Conservation (phyloP, 805 yeast genomes). For the Tetrapisispora taiwanensis region DNA sequence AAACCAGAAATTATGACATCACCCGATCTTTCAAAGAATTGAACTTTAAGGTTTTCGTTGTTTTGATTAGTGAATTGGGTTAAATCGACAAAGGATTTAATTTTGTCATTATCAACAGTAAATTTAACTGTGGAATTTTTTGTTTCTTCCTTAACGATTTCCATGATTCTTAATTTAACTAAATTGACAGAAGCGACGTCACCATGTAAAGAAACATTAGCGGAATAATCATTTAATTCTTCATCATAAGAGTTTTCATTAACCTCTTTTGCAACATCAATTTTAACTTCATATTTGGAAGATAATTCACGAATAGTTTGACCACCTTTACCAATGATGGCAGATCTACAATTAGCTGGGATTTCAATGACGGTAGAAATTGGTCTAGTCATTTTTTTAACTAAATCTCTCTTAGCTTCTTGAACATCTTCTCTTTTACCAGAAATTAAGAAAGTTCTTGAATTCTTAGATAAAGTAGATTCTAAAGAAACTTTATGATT, state of each 20-base stretch:
- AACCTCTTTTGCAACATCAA: conserved; percentile 36
- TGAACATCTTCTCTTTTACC: conserved; percentile 62
- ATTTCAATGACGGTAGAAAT: conserved; percentile 48
- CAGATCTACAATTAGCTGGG: conserved; percentile 69
- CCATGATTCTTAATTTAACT: conserved; percentile 61
- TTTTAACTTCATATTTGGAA: conserved; percentile 60
- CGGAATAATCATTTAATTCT: conserved; percentile 49
- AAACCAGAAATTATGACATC: conserved; percentile 57
- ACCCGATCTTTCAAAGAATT: conserved; percentile 19
- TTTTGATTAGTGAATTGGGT: conserved; percentile 6
- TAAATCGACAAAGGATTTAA: conserved; percentile 27
- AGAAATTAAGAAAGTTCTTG: conserved; percentile 72
- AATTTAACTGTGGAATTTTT: conserved; percentile 44
- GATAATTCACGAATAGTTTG: conserved; percentile 69
- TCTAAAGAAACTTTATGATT: conserved; percentile 58
- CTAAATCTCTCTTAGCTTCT: conserved; percentile 63
- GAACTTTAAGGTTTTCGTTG: conserved; percentile 19
- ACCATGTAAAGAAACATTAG: conserved; percentile 64
- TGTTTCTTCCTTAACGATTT: conserved; percentile 67
- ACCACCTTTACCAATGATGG: conserved; percentile 84
- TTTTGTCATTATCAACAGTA: conserved; percentile 32
- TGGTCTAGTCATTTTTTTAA: conserved; percentile 70
- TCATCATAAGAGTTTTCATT: conserved; percentile 36
- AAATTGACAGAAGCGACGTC: conserved; percentile 71
- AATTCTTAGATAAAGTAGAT: conserved; percentile 69